phyloP scores from a whole-genome alignment of 805 yeast genomes.

The Vanderwaltozyma yarrowii region DNA sequence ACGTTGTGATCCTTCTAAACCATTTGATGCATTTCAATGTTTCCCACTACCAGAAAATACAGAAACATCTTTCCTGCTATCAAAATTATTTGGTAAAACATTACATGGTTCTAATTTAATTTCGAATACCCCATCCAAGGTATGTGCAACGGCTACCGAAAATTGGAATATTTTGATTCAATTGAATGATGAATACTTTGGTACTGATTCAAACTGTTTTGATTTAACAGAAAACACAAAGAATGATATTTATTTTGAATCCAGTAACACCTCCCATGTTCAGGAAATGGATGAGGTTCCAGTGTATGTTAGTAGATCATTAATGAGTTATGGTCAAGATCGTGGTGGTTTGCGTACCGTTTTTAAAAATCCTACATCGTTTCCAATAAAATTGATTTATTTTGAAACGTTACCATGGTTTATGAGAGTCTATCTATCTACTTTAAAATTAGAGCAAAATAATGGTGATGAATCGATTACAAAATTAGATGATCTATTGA shows the following conservation, averaged over 20 bases:
- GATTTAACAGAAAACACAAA: conserved; percentile 18
- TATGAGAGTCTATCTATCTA: conserved; percentile 70
- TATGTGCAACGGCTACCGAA: conserved; percentile 33
- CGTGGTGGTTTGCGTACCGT: conserved; percentile 80
- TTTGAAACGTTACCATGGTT: conserved; percentile 91
- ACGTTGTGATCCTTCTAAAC: conserved; percentile 60
- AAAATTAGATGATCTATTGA: conserved; percentile 32
- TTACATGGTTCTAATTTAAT: conserved; percentile 56
- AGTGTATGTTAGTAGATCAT: conserved; percentile 65
- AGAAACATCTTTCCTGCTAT: conserved; percentile 41
- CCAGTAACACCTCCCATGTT: conserved; percentile 38
- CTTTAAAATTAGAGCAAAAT: conserved; percentile 35
- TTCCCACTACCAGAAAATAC: conserved; percentile 57
- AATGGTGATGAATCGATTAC: conserved; percentile 11
- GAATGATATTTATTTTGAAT: conserved; percentile 26
- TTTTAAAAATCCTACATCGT: conserved; percentile 53
- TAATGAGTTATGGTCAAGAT: conserved; percentile 88
- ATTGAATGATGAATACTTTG: conserved; percentile 21
- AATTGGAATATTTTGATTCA: conserved; percentile 38
- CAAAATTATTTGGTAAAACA: conserved; percentile 58
- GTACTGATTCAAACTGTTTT: conserved; percentile 31
- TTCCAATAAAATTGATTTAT: conserved; percentile 44
- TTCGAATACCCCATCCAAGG: conserved; percentile 34
- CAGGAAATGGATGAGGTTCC: conserved; percentile 42
- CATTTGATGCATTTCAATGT: conserved; percentile 55